Evolutionary conservation across 257 asterid species (phyloP).

Genomic region (Solanum microdontum): DNA sequence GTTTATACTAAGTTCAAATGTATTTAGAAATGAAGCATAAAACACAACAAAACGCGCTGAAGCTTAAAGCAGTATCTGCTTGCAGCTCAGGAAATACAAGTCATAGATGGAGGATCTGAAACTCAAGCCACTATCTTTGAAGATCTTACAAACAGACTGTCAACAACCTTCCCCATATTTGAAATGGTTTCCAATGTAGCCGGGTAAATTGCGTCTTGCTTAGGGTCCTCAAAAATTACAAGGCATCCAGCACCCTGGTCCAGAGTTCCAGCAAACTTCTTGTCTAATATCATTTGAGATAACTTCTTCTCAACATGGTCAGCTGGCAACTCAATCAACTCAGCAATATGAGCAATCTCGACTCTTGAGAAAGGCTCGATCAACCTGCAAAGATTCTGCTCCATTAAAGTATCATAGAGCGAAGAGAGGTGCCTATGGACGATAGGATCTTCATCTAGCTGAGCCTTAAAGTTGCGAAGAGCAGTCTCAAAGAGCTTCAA

Average conservation of each 20-base stretch:
- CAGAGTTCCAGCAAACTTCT: conserved; percentile 38
- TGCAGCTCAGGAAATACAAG: background rate
- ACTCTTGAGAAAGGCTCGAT: conserved; percentile 33
- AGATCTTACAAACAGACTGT: conserved; percentile 28
- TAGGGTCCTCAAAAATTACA: conserved; percentile 32
- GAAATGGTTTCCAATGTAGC: conserved; percentile 29
- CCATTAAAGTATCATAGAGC: conserved; percentile 29
- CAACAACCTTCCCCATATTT: conserved; percentile 41
- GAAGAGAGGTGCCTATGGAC: conserved; percentile 38
- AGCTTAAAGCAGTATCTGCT: background rate
- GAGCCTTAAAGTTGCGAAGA: conserved; percentile 21
- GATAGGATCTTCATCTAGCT: conserved; percentile 35
- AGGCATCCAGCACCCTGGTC: conserved; percentile 47
- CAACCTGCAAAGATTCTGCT: conserved; percentile 42
- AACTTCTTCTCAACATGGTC: conserved; percentile 39
- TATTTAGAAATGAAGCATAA: background rate
- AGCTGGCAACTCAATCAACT: conserved; percentile 29
- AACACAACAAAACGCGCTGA: background rate
- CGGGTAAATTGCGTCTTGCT: conserved; percentile 31
- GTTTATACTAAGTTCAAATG: background rate
- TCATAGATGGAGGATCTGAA: background rate
- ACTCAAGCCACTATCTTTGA: conserved; percentile 24
- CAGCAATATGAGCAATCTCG: conserved; percentile 32
- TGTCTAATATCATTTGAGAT: conserved; percentile 38
- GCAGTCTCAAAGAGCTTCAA: conserved; percentile 28